phyloP scores from a whole-genome alignment of 495 filamentous ascomycete genomes.

The Neurospora discreta region DNA sequence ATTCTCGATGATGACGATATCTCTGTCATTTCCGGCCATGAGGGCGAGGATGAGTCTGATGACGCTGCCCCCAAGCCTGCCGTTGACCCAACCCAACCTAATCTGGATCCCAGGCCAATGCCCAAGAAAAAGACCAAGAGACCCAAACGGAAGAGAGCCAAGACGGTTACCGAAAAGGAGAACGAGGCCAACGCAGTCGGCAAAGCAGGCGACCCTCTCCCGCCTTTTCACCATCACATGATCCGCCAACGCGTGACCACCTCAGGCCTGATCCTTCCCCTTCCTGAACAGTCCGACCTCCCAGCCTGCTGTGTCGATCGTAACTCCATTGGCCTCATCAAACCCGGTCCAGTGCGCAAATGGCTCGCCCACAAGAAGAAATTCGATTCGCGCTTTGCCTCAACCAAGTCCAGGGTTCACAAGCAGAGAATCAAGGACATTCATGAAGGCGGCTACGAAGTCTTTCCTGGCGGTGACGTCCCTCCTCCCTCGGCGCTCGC shows the following conservation, averaged over 20 bases:
- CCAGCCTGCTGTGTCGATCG: conserved; percentile 48
- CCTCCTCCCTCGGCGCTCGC: conserved; percentile 79
- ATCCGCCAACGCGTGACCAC: conserved; percentile 77
- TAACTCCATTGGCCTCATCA: conserved; percentile 64
- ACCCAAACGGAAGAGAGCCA: neutral
- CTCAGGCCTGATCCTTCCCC: conserved; percentile 56
- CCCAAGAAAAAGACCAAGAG: neutral
- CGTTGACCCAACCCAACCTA: neutral
- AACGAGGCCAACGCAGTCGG: conserved; percentile 40
- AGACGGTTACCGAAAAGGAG: conserved; percentile 1
- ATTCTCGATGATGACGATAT: conserved; percentile 69
- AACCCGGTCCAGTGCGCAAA: conserved; percentile 64
- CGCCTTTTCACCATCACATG: conserved; percentile 71
- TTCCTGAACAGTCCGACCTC: conserved; percentile 52
- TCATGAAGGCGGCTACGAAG: conserved; percentile 48
- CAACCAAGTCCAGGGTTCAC: conserved; percentile 56
- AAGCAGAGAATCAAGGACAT: conserved; percentile 60
- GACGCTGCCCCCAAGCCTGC: neutral
- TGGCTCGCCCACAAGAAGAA: conserved; percentile 64
- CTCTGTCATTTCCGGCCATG: conserved; percentile 55
- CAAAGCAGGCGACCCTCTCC: conserved; percentile 71
- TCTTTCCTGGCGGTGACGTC: conserved; percentile 55
- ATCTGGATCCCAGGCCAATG: neutral
- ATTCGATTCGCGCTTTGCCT: conserved; percentile 61
- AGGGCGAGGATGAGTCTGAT: conserved; percentile 25